Percentiles rank a stretch among this genome's conserved stretches.
Evolutionary conservation across 1,139 yeast genomes (phyloP).

Genomic region (Zhuliangozyma parablackwelliae): DNA sequence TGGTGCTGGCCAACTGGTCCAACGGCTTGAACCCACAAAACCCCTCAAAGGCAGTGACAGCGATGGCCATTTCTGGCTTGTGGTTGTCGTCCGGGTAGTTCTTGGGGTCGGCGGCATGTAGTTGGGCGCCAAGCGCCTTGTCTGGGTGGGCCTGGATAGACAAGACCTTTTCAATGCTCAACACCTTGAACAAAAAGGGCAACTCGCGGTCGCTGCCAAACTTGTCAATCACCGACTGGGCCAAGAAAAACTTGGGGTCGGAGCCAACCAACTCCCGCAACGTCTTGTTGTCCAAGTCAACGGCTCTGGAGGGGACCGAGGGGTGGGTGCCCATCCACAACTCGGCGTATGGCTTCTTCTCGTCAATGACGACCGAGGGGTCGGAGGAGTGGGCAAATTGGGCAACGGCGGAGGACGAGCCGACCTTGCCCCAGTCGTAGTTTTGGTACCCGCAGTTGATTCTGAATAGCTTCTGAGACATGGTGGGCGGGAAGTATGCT

Average conservation of each 20-base stretch:
- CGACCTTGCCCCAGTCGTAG: conserved; percentile 87
- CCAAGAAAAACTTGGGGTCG: conserved; percentile 59
- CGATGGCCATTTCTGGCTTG: conserved; percentile 99
- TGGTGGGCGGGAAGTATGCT: background rate
- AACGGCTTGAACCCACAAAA: conserved; percentile 97
- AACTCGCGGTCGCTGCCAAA: conserved; percentile 69
- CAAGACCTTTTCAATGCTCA: conserved; percentile 87
- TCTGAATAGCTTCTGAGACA: conserved; percentile 28
- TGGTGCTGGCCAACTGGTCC: conserved; percentile 62
- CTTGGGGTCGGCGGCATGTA: conserved; percentile 80
- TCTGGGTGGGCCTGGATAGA: conserved; percentile 98
- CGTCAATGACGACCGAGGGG: conserved; percentile 56
- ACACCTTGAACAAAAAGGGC: conserved; percentile 90
- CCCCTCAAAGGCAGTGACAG: conserved; percentile 92
- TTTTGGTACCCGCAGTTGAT: conserved; percentile 60
- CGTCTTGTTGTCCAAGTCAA: conserved; percentile 42
- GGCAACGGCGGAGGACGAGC: conserved; percentile 82
- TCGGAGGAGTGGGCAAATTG: conserved; percentile 73
- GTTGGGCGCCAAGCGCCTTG: conserved; percentile 69
- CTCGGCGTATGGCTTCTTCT: conserved; percentile 78
- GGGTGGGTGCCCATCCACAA: conserved; percentile 99
- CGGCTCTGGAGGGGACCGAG: conserved; percentile 74
- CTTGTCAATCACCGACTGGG: conserved; percentile 52
- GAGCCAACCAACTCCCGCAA: conserved; percentile 62
- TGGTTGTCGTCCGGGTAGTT: conserved; percentile 97